Base-by-base conservation (phyloP, 768 basidiomycete genomes). In the Russula foetens region DNA sequence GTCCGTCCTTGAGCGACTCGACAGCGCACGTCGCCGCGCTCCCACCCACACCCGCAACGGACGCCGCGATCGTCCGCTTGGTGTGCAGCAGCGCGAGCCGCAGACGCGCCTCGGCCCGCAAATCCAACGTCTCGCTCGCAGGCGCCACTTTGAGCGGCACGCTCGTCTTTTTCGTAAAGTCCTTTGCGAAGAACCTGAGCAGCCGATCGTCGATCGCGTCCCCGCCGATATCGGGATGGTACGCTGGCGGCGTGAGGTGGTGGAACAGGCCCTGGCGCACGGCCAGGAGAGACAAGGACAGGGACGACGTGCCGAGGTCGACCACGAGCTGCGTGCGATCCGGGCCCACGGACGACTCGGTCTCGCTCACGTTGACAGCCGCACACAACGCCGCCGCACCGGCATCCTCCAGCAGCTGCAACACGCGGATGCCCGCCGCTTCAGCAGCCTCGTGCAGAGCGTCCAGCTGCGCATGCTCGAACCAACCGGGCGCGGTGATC, bases 141-240 rank as follows among this genome's bases (percentile, higher is more conserved):
- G 86, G 85, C 56, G 77, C 82, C 17, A 92, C 79, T 9, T 79
- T 74, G 45, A 97, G 77, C 0, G 85, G 75, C 24, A 81, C 81
- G 72, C 91, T 92, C 19, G 88, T 94, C 77, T 97, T 99, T 76
- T 98, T 98, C 52, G 90, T 90, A 73, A 99, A 99, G 65, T 99
- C 96, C 70, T 92, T 85, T 55, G 90, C 85, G 72, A 99, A 97
- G 77, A 90, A 90, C 62, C 88, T 86, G 75, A 97, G 84, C 44
- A 98, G 80, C 69, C 85, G 82, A 61, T 84, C 82, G 74, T 93
- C 91, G 68, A 95, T 84, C 60, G 81, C 79, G 65, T 88, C 81
- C 0, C 86, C 90, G 6, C 86, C 84, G 47, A 87, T 71, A 28
- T 70, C 67, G 38, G 77, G 71, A 41, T 72, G 68, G 47, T 76